Conservation (phyloP, 2,329 filamentous ascomycete genomes). For the Dactylellina cionopaga region DNA sequence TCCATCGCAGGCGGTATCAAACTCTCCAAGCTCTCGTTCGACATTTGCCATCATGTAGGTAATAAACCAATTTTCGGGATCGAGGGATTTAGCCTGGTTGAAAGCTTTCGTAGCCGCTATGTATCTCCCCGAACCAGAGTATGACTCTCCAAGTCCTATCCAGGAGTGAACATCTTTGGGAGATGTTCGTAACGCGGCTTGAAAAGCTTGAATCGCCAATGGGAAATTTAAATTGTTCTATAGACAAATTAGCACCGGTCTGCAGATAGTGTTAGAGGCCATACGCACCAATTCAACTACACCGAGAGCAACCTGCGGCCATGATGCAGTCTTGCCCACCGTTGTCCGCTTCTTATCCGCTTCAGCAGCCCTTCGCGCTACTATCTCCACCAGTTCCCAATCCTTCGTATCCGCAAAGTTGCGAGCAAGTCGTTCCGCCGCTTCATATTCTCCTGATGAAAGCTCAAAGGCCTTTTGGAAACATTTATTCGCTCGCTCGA, state of each 20-base stretch:
- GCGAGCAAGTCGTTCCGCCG: slow-evolving; percentile 85
- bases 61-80: slow-evolving; percentile 89
- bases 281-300: slow-evolving; percentile 73
- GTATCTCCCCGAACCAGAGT: slow-evolving; percentile 90
- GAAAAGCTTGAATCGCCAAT: slow-evolving; percentile 89
- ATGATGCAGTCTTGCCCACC: slow-evolving; percentile 91
- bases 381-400: slow-evolving; percentile 95
- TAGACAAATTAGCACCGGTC: background rate
- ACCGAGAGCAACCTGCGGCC: slow-evolving; percentile 93
- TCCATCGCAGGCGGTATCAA: slow-evolving; percentile 79
- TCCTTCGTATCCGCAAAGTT: slow-evolving; percentile 89
- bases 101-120: slow-evolving; percentile 95
- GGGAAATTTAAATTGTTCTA: slow-evolving; percentile 67
- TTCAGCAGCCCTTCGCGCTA: slow-evolving; percentile 88
- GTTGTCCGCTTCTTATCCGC: slow-evolving; percentile 92
- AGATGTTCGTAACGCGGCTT: slow-evolving; percentile 83
- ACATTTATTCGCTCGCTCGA: slow-evolving; percentile 84
- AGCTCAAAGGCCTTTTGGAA: slow-evolving; percentile 97
- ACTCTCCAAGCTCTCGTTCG: slow-evolving; percentile 89
- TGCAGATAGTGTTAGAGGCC: background rate
- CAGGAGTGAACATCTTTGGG: slow-evolving; percentile 93
- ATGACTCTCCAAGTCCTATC: slow-evolving; percentile 96
- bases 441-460: slow-evolving; percentile 83
- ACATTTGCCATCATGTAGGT: slow-evolving; percentile 97
- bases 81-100: slow-evolving; percentile 80